Percentiles rank a stretch among this genome's conserved stretches.
These are phyloP conservation scores for Stipa capillata DNA, from an alignment of 176 grass and related monocot genomes.

Conservation along the genomic window DNA sequence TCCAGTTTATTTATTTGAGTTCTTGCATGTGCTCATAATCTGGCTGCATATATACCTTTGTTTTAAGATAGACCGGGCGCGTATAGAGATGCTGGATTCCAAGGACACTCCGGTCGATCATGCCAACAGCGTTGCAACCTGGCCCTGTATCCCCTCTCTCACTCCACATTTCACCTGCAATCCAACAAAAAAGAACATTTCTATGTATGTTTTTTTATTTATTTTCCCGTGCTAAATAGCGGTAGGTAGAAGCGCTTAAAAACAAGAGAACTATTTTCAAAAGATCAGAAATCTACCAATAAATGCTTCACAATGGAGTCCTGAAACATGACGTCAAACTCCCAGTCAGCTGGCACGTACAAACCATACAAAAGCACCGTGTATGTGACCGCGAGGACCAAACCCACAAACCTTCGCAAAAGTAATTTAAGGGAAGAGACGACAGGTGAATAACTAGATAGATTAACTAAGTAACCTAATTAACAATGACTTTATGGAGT, in stretches of 20 bases:
- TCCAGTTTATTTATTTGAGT: not conserved
- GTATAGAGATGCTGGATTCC: slow-evolving; percentile 68
- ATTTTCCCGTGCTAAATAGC: not conserved
- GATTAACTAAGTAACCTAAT: not conserved
- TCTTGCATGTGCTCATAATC: not conserved
- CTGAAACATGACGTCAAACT: slow-evolving; percentile 23
- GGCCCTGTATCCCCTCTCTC: slow-evolving; percentile 50
- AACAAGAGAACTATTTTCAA: too few relatives aligned
- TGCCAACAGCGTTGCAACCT: slow-evolving; percentile 68
- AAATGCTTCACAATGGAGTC: slow-evolving; percentile 20
- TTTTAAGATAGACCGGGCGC: slow-evolving; percentile 54
- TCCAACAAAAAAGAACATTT: not conserved
- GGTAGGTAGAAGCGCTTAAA: not conserved
- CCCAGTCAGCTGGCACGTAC: slow-evolving; percentile 64
- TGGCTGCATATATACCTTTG: slow-evolving; percentile 13
- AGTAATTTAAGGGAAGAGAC: not conserved
- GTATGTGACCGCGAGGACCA: slow-evolving; percentile 48
- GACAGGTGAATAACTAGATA: not conserved
- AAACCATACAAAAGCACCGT: slow-evolving; percentile 39
- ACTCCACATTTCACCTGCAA: slow-evolving; percentile 62
- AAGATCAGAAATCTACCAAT: slow-evolving; percentile 38
- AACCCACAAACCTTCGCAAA: slow-evolving; percentile 41
- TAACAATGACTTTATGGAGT: not conserved
- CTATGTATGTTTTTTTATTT: too few relatives aligned
- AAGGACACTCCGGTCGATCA: slow-evolving; percentile 59